Base-by-base conservation (phyloP, 2,329 filamentous ascomycete genomes). In the Colletotrichum australisinense region DNA sequence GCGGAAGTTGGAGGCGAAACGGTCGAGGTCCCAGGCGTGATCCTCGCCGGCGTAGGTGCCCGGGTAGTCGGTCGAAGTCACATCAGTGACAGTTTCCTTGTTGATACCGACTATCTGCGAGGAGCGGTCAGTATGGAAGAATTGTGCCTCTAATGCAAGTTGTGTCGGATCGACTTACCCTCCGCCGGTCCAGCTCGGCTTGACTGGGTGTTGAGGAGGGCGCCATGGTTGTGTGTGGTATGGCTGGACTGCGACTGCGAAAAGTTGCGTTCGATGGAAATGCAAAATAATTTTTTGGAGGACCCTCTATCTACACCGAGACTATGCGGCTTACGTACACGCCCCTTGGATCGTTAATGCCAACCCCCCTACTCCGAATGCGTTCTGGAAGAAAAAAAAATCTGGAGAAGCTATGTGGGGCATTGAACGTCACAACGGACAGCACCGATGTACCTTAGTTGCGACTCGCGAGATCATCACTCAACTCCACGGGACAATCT, bases 31-130 rank as follows among this genome's bases (percentile, higher is more conserved):
- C 93, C 95, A 98, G 63, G 90, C 88, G 80, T 95, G 89, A 84
- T 97, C 93, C 86, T 98, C 97, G 78, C 94, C 94, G 3, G 94
- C 93, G 86, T 93, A 97, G 83, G 98, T 95, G 76, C 93, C 93
- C 19, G 97, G 97, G 82, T 96, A 98, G 81, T 98, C 96, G 78
- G 92, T 97, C 59, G 95, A 97, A 75, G 93, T 90, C 78, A 96
- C 93, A 85, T 98, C 92, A 77, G 93, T 94, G 79, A 99, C 93
- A 26, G 94, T 98, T 85, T 99, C 97, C 77, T 92, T 88, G 83
- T 97, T 94, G 85, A 99, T 92, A 78, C 93, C 91, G 79, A 99
- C 92, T 78, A 94, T 93, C 94, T 98, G 78, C 35, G 52, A 5
- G 56, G 67, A n/a, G 38, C 9, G n/a, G 71, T 70, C 52, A 38